Evolutionary conservation across 106 monocot species (phyloP).

Genomic region (Allium cepa): DNA sequence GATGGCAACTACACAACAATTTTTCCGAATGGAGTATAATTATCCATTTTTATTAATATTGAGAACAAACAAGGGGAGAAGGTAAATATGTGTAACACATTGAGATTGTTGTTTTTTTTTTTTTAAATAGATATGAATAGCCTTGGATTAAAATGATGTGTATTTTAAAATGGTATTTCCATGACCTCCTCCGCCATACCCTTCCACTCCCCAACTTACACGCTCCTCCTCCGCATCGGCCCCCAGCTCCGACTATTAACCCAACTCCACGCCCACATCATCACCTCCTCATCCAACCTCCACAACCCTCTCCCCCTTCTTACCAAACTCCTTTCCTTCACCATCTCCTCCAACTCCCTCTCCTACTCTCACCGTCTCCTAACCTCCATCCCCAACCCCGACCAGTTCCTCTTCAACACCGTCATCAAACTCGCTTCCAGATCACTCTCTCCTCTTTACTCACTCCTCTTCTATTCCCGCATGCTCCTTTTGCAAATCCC

Average conservation of each 20-base stretch:
- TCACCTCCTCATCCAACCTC: constrained; percentile 20
- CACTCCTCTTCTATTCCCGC: constrained; percentile 36
- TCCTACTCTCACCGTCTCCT: constrained; percentile 29
- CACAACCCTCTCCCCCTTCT: constrained; percentile 32
- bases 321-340: constrained; percentile 49
- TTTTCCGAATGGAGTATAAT: no score
- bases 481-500: constrained; percentile 17
- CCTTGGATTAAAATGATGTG: no score
- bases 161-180: no score
- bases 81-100: no score
- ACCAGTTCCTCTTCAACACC: constrained; percentile 49
- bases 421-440: constrained; percentile 30
- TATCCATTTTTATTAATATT: no score
- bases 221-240: constrained; percentile 32
- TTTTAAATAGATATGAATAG: no score
- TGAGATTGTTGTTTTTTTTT: no score
- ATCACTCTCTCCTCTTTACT: constrained; percentile 10
- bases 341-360: constrained; percentile 13
- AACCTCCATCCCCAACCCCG: constrained; percentile 26
- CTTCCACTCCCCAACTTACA: constrained; percentile 22
- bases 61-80: no score
- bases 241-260: constrained; percentile 30
- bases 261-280: constrained; percentile 39
- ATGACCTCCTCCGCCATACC: background rate
- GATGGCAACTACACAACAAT: no score